These are phyloP conservation scores for Lepidium sativum DNA, from an alignment of 345 rosid species.

Conservation along the genomic window DNA sequence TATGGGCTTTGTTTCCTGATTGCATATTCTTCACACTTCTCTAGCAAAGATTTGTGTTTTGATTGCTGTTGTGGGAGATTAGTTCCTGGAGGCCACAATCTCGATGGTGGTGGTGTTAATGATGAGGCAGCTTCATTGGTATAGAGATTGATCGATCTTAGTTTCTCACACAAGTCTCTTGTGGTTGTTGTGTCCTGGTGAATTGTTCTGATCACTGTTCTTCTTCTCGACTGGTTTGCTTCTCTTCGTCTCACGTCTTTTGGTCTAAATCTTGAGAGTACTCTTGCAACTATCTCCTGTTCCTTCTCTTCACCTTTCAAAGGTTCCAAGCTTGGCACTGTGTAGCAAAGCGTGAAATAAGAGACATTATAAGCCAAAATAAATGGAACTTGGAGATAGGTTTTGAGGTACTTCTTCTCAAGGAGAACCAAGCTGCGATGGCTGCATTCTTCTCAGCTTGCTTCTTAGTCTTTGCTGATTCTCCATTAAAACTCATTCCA, in stretches of 20 bases:
- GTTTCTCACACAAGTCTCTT: slow-evolving; percentile 29
- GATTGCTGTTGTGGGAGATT: slow-evolving; percentile 15
- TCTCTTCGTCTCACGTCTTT: slow-evolving; percentile 48
- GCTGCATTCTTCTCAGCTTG: slow-evolving; percentile 86
- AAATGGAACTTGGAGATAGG: not conserved
- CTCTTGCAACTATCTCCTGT: slow-evolving; percentile 44
- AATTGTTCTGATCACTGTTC: slow-evolving; percentile 20
- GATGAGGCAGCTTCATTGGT: slow-evolving; percentile 27
- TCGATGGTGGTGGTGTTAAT: slow-evolving; percentile 23
- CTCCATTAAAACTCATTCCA: slow-evolving; percentile 58
- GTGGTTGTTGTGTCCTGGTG: not conserved
- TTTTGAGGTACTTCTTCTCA: slow-evolving; percentile 37
- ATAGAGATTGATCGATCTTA: slow-evolving; percentile 40
- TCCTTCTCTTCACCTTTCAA: slow-evolving; percentile 39
- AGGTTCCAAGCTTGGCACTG: slow-evolving; percentile 44
- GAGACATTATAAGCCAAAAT: not conserved
- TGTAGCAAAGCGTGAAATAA: not conserved
- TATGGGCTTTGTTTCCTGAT: slow-evolving; percentile 18
- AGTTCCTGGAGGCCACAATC: slow-evolving; percentile 37
- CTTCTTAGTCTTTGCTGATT: slow-evolving; percentile 64
- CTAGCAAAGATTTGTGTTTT: slow-evolving; percentile 27
- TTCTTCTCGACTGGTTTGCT: slow-evolving; percentile 44
- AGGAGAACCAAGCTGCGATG: slow-evolving; percentile 66
- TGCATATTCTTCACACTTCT: slow-evolving; percentile 24
- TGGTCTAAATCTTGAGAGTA: slow-evolving; percentile 43